Conservation (phyloP, 2,329 filamentous ascomycete genomes). For the Orbilia quercus region DNA sequence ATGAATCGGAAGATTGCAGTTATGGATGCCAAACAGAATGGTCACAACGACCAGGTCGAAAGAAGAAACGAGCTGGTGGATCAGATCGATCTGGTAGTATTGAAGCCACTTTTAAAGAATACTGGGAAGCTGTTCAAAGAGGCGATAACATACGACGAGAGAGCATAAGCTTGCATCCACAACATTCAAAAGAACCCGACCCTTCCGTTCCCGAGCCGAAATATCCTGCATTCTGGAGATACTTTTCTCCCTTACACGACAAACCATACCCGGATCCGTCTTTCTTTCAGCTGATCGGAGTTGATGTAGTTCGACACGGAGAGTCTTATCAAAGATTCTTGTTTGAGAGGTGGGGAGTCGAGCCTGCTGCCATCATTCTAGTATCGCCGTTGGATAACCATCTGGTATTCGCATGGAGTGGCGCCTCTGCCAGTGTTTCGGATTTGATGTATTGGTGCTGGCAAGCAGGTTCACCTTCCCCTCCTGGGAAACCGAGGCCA, state of each 20-base stretch:
- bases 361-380: neutral
- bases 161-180: neutral
- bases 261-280: constrained; percentile 6
- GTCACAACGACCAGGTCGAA: too few species aligned
- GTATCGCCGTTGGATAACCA: constrained; percentile 5
- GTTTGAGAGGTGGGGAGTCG: constrained; percentile 3
- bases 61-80: too few species aligned
- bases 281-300: neutral
- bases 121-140: constrained; percentile 5
- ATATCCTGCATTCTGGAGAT: constrained; percentile 14
- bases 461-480: neutral
- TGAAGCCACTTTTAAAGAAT: neutral
- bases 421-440: neutral
- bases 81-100: too few species aligned
- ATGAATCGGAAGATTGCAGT: too few species aligned
- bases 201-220: neutral
- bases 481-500: neutral
- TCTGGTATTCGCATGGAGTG: constrained; percentile 3
- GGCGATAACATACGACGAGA: neutral
- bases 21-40: too few species aligned
- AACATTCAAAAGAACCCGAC: neutral
- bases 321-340: constrained; percentile 2
- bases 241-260: constrained; percentile 2
- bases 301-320: neutral
- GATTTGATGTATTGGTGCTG: constrained; percentile 19